Conservation (phyloP, 23 red algal species). For the Gracilariopsis chorda region DNA sequence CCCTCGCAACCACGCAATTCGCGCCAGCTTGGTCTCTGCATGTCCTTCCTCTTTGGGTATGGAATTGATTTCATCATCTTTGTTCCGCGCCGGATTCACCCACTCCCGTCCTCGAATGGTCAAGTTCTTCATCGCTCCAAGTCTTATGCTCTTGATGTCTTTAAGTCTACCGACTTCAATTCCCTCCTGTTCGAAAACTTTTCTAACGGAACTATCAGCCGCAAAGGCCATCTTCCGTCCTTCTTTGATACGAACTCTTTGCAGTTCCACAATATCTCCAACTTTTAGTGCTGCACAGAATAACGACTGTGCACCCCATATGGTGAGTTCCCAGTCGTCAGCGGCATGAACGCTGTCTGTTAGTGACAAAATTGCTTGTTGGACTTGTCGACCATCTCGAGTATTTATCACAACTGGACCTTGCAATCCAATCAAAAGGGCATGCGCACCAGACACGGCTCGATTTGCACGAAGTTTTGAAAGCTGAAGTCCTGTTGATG, state of each 20-base stretch:
- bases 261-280: background rate
- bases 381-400: background rate
- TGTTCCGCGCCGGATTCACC: background rate
- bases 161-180: no score
- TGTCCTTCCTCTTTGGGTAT: no score
- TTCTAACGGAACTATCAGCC: background rate
- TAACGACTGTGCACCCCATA: background rate
- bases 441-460: background rate
- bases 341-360: background rate
- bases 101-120: no score
- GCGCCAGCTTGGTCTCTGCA: no score
- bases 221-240: background rate
- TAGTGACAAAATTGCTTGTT: background rate
- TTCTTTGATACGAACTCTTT: background rate
- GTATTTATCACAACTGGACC: background rate
- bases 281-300: background rate
- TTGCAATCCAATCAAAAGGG: background rate
- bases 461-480: background rate
- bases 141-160: no score
- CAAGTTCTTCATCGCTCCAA: no score
- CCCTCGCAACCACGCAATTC: no score
- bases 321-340: background rate
- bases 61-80: no score
- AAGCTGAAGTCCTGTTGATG: no score
- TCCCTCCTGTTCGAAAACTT: background rate